Conservation (phyloP, 352 stramenopile genomes). For the Phytophthora macrochlamydospora region DNA sequence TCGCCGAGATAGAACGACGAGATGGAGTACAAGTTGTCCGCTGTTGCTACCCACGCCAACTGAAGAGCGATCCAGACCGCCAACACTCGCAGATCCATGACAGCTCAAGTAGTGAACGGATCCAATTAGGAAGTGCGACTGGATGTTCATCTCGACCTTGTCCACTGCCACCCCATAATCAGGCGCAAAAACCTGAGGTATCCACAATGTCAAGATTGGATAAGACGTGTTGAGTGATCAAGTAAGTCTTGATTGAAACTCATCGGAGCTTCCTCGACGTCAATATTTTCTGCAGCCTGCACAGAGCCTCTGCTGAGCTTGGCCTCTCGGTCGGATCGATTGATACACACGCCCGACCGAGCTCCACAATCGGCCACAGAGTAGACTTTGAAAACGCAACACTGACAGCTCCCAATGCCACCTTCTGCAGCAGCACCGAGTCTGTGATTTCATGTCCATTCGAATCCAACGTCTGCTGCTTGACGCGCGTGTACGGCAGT, state of each 20-base stretch:
- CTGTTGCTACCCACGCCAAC: too few species aligned
- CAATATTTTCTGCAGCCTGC: constrained; percentile 15
- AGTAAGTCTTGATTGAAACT: too few species aligned
- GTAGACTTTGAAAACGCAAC: constrained; percentile 27
- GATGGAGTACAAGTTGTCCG: neutral
- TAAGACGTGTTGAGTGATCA: too few species aligned
- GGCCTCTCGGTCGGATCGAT: constrained; percentile 21
- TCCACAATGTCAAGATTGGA: too few species aligned
- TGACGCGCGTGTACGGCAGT: constrained; percentile 46
- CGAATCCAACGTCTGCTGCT: constrained; percentile 23
- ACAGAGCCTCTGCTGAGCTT: constrained; percentile 26
- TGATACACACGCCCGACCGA: constrained; percentile 22
- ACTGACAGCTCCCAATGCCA: constrained; percentile 11
- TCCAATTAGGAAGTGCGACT: too few species aligned
- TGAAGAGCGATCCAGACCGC: neutral
- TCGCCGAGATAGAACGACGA: neutral
- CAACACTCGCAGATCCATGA: neutral
- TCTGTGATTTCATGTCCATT: constrained; percentile 12
- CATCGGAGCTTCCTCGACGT: too few species aligned
- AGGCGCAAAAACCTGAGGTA: too few species aligned
- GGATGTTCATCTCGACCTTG: too few species aligned
- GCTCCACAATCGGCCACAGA: constrained; percentile 9
- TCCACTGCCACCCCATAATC: too few species aligned
- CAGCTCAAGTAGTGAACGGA: too few species aligned
- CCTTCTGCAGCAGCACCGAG: constrained; percentile 17